These are phyloP conservation scores for Polyporus tsugae DNA, from an alignment of 1,284 basidiomycete species.

Conservation along the genomic window DNA sequence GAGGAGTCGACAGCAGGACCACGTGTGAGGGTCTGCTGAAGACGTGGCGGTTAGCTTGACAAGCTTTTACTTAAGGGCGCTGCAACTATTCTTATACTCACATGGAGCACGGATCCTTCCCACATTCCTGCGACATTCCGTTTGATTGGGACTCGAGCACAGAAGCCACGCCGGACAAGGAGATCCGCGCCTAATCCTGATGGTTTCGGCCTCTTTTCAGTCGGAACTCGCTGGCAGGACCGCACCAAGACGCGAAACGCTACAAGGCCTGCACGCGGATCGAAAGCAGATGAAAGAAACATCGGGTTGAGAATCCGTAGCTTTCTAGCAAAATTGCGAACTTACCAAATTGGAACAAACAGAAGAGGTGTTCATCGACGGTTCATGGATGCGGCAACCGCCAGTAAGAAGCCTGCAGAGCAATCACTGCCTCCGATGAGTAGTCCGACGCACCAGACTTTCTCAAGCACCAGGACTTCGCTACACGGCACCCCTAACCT, in stretches of 20 bases:
- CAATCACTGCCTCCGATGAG: too few species aligned
- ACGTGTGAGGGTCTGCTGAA: not conserved
- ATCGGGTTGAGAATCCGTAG: too few species aligned
- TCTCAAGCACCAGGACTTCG: too few species aligned
- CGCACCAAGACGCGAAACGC: not conserved
- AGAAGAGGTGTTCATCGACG: too few species aligned
- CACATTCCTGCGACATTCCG: constrained; percentile 19
- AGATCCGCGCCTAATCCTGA: constrained; percentile 10
- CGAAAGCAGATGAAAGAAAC: too few species aligned
- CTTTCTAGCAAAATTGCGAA: too few species aligned
- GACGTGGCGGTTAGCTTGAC: constrained; percentile 12
- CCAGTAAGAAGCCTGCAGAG: too few species aligned
- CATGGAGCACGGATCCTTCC: constrained; percentile 20
- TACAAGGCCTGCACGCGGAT: too few species aligned
- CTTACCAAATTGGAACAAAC: too few species aligned
- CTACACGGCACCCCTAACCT: too few species aligned
- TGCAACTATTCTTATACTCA: constrained; percentile 4
- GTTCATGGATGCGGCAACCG: too few species aligned
- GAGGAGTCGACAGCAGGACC: not conserved
- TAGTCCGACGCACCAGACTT: too few species aligned
- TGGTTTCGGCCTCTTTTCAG: constrained; percentile 4
- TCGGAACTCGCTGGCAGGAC: constrained; percentile 2
- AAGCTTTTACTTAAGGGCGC: constrained; percentile 8
- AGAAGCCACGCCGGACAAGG: constrained; percentile 6
- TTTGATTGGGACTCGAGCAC: constrained; percentile 14